These are phyloP conservation scores for Gomphus bonarii DNA, from an alignment of 1,284 basidiomycete genomes.

Conservation along the genomic window DNA sequence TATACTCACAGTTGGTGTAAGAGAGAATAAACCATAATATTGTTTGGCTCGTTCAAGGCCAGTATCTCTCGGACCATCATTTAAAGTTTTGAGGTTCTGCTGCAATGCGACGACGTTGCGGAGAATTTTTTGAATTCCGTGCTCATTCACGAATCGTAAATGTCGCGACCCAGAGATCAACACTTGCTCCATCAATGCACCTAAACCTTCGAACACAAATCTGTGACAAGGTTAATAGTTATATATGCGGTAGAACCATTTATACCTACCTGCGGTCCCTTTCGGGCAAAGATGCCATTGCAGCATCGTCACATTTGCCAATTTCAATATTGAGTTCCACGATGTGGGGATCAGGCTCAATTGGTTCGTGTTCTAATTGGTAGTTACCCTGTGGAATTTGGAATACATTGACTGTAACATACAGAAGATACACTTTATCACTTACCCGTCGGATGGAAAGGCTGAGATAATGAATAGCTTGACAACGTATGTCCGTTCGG, in stretches of 20 bases:
- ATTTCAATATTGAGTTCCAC: conserved; percentile 83
- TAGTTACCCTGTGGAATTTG: conserved; percentile 62
- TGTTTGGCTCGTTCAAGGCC: conserved; percentile 68
- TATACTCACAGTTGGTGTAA: conserved; percentile 58
- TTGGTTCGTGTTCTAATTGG: conserved; percentile 67
- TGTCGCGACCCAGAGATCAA: conserved; percentile 69
- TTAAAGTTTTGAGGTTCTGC: conserved; percentile 82
- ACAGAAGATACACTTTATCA: conserved; percentile 9
- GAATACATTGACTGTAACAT: conserved; percentile 6
- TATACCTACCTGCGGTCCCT: conserved; percentile 56
- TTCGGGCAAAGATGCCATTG: conserved; percentile 49
- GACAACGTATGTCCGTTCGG: conserved; percentile 81
- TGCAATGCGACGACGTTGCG: conserved; percentile 89
- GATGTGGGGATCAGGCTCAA: conserved; percentile 86
- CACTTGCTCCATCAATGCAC: conserved; percentile 78
- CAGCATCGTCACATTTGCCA: conserved; percentile 65
- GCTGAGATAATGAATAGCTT: conserved; percentile 75
- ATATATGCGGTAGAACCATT: no score
- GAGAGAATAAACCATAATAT: conserved; percentile 74
- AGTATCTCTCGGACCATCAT: conserved; percentile 46
- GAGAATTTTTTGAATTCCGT: conserved; percentile 82
- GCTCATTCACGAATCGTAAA: conserved; percentile 62
- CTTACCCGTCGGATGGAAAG: conserved; percentile 66
- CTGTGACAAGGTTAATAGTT: conserved; percentile 26
- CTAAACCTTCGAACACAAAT: conserved; percentile 83